These are phyloP conservation scores for Xylaria sp. DNA, from an alignment of 2,329 filamentous ascomycete genomes.

Conservation along the genomic window DNA sequence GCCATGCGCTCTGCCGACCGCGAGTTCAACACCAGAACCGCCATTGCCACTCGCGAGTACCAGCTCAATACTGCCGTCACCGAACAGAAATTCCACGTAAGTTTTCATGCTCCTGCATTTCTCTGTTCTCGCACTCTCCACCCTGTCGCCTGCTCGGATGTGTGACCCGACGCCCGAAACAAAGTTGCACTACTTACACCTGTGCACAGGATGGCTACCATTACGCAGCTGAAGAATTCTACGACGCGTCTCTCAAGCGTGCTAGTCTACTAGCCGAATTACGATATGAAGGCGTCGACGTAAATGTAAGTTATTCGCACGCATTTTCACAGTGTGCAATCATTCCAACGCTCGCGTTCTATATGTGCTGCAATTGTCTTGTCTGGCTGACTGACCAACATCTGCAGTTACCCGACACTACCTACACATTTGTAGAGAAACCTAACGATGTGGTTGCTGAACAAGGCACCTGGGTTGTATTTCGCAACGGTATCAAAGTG, in stretches of 20 bases:
- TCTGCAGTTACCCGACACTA: slow-evolving; percentile 43
- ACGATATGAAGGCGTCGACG: slow-evolving; percentile 41
- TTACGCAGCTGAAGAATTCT: slow-evolving; percentile 45
- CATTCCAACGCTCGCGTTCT: neutral
- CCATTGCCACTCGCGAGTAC: slow-evolving; percentile 48
- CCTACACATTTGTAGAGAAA: slow-evolving; percentile 44
- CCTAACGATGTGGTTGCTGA: slow-evolving; percentile 39
- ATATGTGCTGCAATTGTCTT: slow-evolving; percentile 21
- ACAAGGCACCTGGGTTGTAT: slow-evolving; percentile 45
- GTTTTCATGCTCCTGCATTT: slow-evolving; percentile 40
- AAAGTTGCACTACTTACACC: slow-evolving; percentile 37
- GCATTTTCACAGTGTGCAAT: neutral
- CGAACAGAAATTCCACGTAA: slow-evolving; percentile 55
- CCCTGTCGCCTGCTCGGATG: slow-evolving; percentile 21
- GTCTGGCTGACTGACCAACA: slow-evolving; percentile 36
- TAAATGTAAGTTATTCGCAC: slow-evolving; percentile 43
- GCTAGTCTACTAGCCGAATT: slow-evolving; percentile 44
- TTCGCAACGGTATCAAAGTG: slow-evolving; percentile 47
- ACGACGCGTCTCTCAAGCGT: slow-evolving; percentile 46
- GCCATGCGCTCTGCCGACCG: slow-evolving; percentile 43
- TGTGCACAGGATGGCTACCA: slow-evolving; percentile 44
- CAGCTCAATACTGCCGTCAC: slow-evolving; percentile 52
- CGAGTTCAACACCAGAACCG: slow-evolving; percentile 50
- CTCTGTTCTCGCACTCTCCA: slow-evolving; percentile 22
- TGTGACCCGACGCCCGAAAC: slow-evolving; percentile 11